Base-by-base conservation (phyloP, 1,284 basidiomycete species). In the Gymnopus androsaceus region DNA sequence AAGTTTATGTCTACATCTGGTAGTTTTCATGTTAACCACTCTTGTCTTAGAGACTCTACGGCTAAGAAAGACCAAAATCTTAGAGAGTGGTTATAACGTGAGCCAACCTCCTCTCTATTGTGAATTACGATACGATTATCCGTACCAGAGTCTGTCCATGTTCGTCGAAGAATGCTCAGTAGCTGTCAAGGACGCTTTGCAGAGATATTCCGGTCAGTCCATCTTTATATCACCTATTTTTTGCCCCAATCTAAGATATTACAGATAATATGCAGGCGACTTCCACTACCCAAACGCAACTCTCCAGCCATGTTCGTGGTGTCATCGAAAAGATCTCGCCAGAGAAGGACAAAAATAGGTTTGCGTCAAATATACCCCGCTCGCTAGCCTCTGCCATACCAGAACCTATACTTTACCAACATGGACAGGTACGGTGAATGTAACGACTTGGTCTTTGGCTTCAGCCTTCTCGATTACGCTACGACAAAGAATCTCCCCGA, bases 11-110 rank as follows among this genome's bases (percentile, higher is more conserved):
- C n/a, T n/a, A n/a, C n/a, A n/a, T n/a, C n/a, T n/a, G n/a, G n/a
- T n/a, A n/a, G n/a, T n/a, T n/a, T n/a, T n/a, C n/a, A n/a, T n/a
- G n/a, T n/a, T n/a, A n/a, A n/a, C n/a, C n/a, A n/a, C n/a, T n/a
- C n/a, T n/a, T n/a, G n/a, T n/a, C n/a, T 76, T 96, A 23, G 96
- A 99, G 75, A 98, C 96, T 0, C 79, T 98, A 21, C 78, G 95
- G 25, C 75, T 97, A 30, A 81, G 90, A 38, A 79, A 91, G 58
- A 85, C 87, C 17, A 95, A 94, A 73, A 91, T 89, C 36, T 74
- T 96, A 38, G 86, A 90, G 63, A 87, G 88, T 34, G 94, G 91
- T 3, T 90, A 90, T 63, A 89, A 84, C 63, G 90, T 84, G 47
- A 58, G 73, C 66, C n/a, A 15, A 23, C 28, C 27, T 54, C 37